A percentile compares a stretch with the other conserved stretches of the same genome.
These are phyloP conservation scores for Scorias spongiosa DNA, from an alignment of 2,329 filamentous ascomycete genomes.

Conservation along the genomic window DNA sequence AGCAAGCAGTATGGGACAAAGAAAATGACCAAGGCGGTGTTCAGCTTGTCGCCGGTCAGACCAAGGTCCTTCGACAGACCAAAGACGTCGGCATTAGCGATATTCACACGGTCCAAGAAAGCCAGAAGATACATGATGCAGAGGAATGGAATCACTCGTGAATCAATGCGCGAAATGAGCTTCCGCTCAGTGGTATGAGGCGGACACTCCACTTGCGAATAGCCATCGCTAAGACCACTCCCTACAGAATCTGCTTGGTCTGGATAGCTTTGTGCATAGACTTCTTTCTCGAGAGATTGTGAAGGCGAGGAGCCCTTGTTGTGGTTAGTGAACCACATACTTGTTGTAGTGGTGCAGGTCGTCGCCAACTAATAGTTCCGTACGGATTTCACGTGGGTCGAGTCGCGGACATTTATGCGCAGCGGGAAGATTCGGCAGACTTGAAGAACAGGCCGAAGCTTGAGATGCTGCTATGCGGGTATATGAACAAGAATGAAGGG, in stretches of 20 bases:
- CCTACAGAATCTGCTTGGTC: slow-evolving; percentile 3
- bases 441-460: too few species aligned
- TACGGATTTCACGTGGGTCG: too few species aligned
- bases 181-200: slow-evolving; percentile 34
- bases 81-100: slow-evolving; percentile 38
- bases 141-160: slow-evolving; percentile 34
- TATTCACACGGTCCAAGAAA: slow-evolving; percentile 38
- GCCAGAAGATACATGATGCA: slow-evolving; percentile 37
- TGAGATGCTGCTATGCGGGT: too few species aligned
- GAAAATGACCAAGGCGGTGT: slow-evolving; percentile 38
- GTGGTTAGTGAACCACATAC: neutral
- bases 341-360: neutral
- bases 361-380: too few species aligned
- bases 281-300: neutral
- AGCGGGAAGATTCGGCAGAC: too few species aligned
- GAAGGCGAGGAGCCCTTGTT: neutral
- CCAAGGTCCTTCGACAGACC: slow-evolving; percentile 32
- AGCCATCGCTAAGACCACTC: slow-evolving; percentile 20
- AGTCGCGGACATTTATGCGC: too few species aligned
- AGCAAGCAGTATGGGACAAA: slow-evolving; percentile 24
- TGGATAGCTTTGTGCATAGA: slow-evolving; percentile 6
- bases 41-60: slow-evolving; percentile 31
- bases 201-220: slow-evolving; percentile 27
- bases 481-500: too few species aligned
- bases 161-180: slow-evolving; percentile 29